phyloP scores from a whole-genome alignment of 208 protist species.

The Entamoeba histolytica region DNA sequence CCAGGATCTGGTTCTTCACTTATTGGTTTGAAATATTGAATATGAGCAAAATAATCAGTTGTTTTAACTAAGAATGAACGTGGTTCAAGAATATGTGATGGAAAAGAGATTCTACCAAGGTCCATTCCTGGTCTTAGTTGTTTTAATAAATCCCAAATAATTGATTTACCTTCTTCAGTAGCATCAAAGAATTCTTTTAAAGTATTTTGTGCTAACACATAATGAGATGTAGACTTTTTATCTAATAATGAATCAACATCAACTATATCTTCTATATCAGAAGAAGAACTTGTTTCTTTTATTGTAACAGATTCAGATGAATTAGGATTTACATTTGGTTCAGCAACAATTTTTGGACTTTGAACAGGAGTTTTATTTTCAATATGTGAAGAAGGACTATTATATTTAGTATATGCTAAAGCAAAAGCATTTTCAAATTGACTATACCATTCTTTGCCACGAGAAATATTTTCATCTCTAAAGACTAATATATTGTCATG shows the following conservation, averaged over 20 bases:
- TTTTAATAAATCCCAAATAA: not conserved
- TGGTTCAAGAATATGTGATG: not conserved
- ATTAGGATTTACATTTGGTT: no score
- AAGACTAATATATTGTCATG: not conserved
- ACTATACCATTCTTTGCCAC: not conserved
- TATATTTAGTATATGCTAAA: not conserved
- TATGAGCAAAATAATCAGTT: not conserved
- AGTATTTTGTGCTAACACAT: not conserved
- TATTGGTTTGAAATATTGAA: not conserved
- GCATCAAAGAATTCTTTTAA: not conserved
- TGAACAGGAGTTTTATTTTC: not conserved
- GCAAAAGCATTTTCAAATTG: not conserved
- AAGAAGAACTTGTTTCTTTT: no score
- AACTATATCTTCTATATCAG: no score
- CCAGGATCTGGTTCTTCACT: not conserved
- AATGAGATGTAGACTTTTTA: no score
- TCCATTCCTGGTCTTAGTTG: not conserved
- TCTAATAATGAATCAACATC: no score
- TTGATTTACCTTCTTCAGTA: not conserved
- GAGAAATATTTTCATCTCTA: not conserved
- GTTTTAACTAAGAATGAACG: not conserved
- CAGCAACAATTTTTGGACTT: no score
- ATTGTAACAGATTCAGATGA: no score
- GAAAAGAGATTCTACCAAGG: not conserved
- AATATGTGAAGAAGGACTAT: not conserved